phyloP scores from a whole-genome alignment of 2,329 filamentous ascomycete genomes.

The Colletotrichum godetiae region DNA sequence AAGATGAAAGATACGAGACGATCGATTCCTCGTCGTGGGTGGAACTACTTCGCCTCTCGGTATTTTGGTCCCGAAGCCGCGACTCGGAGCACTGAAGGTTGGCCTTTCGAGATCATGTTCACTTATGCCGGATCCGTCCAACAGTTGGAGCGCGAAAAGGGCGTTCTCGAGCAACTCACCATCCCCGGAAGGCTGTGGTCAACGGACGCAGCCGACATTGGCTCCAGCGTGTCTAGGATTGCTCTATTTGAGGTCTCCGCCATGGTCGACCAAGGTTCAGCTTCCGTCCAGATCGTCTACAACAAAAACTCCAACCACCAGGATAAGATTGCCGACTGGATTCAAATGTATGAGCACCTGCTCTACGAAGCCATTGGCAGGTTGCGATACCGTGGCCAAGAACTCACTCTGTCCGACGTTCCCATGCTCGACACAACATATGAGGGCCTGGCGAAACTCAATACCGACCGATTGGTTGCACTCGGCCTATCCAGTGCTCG shows the following conservation, averaged over 20 bases:
- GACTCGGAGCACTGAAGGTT: constrained; percentile 48
- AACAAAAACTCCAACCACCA: constrained; percentile 54
- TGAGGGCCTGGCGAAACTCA: constrained; percentile 56
- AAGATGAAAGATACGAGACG: constrained; percentile 64
- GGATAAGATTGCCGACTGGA: constrained; percentile 57
- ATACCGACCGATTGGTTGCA: constrained; percentile 52
- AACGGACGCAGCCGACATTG: constrained; percentile 56
- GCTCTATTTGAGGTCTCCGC: constrained; percentile 63
- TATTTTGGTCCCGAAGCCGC: constrained; percentile 50
- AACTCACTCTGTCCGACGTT: constrained; percentile 62
- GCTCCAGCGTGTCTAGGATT: constrained; percentile 57
- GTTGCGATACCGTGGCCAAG: constrained; percentile 54
- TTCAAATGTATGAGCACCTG: constrained; percentile 58
- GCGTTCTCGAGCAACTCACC: constrained; percentile 60
- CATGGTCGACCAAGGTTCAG: constrained; percentile 56
- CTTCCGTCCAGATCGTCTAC: constrained; percentile 59
- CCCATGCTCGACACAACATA: constrained; percentile 60
- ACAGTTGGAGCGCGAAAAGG: constrained; percentile 58
- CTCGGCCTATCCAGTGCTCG: constrained; percentile 53
- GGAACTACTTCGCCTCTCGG: constrained; percentile 61
- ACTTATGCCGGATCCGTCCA: constrained; percentile 64
- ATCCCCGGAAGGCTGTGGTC: constrained; percentile 51
- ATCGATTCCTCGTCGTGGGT: constrained; percentile 55
- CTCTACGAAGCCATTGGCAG: constrained; percentile 56
- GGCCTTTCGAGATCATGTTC: constrained; percentile 69